Evolutionary conservation across 2,329 filamentous ascomycete species (phyloP), one percentile per base, ranked within the genome.

Genomic region (Penicillium occitanis): DNA sequence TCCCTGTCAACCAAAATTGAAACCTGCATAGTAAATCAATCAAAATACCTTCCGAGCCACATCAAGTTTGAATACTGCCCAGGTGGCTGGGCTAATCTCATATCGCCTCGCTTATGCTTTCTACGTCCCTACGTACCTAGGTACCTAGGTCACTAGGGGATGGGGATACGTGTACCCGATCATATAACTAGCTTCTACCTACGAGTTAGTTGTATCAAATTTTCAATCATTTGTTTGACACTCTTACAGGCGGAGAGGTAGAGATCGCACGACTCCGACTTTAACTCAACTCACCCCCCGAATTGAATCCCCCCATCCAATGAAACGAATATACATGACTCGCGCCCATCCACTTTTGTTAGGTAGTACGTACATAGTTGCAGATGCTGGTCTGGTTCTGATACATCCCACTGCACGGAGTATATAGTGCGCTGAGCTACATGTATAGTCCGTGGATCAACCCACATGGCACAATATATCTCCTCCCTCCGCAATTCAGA

Each of bases 321-420:
- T 51, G 48, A 51, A 28, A 3, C 22, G 7, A 7, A 17, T 4
- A 5, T 14, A 28, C 48, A 51, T 51, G 48, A 51, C 48, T 51
- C 48, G 48, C 48, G 25, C 22, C 22, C 48, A 30, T 13, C 13
- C 13, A 30, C 22, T 48, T 50, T 50, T 50, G 19, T 22, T 44
- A 19, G 19, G 19, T 19, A 19, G 19, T 19, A 19, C 19, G 19
- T 19, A 19, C 8, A 5, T 8, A 6, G 40, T n/a, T 30, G 48
- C 13, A 13, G 48, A 10, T 30, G 22, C 14, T 37, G 22, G 14
- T 37, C 19, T 37, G 11, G 8, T 37, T 55, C 30, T 35, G 17
- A 55, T 53, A n/a, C 53, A 57, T 37, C 30, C n/a, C 19, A 57
- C n/a, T 57, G n/a, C 53, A 40, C 14, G n/a, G 33, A 33, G 53